Percentiles rank a stretch among this genome's conserved stretches.
Evolutionary conservation across 2,329 filamentous ascomycete genomes (phyloP).

Genomic region (Onygenales sp.): DNA sequence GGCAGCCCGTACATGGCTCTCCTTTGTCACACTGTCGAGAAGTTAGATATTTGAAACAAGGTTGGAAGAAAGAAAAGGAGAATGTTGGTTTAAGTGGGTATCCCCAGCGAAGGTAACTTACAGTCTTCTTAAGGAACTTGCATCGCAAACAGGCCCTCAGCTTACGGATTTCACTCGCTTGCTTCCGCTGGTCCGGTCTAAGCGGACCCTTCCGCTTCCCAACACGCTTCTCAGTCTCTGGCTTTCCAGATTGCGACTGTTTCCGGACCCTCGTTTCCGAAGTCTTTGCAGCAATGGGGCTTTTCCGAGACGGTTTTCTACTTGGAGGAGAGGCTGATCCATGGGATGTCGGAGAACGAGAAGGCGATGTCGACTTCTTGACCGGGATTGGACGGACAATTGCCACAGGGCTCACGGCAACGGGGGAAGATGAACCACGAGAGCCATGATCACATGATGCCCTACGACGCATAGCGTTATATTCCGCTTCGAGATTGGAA

Average conservation of each 20-base stretch:
- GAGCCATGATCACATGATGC: constrained; percentile 33
- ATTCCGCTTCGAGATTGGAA: constrained; percentile 53
- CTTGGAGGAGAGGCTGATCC: constrained; percentile 53
- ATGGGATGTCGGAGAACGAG: constrained; percentile 51
- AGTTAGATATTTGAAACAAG: constrained; percentile 6
- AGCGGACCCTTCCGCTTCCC: constrained; percentile 83
- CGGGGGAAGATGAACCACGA: constrained; percentile 34
- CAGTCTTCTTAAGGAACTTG: constrained; percentile 97
- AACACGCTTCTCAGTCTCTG: constrained; percentile 86
- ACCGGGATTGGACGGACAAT: constrained; percentile 57
- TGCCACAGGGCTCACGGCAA: constrained; percentile 56
- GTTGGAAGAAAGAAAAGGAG: neutral
- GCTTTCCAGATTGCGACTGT: constrained; percentile 61
- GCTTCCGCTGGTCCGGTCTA: constrained; percentile 86
- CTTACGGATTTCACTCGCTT: constrained; percentile 94
- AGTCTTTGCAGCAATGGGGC: constrained; percentile 66
- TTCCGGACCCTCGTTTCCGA: constrained; percentile 79
- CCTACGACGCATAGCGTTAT: constrained; percentile 29
- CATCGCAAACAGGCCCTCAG: constrained; percentile 86
- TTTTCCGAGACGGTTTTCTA: constrained; percentile 60
- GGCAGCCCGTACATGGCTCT: constrained; percentile 88
- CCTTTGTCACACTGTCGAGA: constrained; percentile 68
- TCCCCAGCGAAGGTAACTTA: constrained; percentile 14
- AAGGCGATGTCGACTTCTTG: constrained; percentile 43
- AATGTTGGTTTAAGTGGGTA: neutral